Percentiles rank a stretch among this genome's conserved stretches.
phyloP scores from a whole-genome alignment of 1,284 basidiomycete species.

The Trichosporon inkin region DNA sequence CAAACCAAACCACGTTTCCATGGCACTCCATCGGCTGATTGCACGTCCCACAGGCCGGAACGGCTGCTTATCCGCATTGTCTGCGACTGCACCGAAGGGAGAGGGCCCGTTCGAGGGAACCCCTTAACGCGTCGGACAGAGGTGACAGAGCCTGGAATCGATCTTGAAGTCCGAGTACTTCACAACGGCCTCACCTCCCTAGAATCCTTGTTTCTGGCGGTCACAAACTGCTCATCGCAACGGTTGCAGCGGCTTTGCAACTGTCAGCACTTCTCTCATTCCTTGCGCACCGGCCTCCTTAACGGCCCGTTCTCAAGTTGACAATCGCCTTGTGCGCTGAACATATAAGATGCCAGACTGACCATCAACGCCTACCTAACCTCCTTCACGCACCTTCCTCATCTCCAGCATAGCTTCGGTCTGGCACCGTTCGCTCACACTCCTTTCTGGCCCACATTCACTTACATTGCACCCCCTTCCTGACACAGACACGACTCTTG shows the following conservation, averaged over 20 bases:
- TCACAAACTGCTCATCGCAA: slow-evolving; percentile 1
- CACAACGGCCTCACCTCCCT: slow-evolving; percentile 3
- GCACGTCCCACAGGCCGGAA: background rate
- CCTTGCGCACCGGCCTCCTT: background rate
- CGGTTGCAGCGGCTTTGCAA: background rate
- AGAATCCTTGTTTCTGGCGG: background rate
- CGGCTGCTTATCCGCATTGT: background rate
- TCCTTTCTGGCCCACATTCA: slow-evolving; percentile 2
- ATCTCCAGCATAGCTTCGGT: slow-evolving; percentile 3
- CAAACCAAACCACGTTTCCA: background rate
- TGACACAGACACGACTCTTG: background rate
- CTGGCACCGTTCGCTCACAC: slow-evolving; percentile 8
- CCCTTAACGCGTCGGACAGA: slow-evolving; percentile 1
- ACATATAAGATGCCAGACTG: background rate
- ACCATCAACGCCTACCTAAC: background rate
- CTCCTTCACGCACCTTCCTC: background rate
- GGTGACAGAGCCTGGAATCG: background rate
- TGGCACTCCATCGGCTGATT: background rate
- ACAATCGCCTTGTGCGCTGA: background rate
- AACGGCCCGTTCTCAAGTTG: slow-evolving; percentile 1
- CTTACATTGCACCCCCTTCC: background rate
- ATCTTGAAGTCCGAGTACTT: background rate
- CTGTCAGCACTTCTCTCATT: background rate
- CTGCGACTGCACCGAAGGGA: background rate
- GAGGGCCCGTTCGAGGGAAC: background rate